A percentile compares a stretch with the other conserved stretches of the same genome.
Evolutionary conservation across 371 early-diverging fungal genomes (phyloP).

Genomic region (Actinomortierella wolfii): DNA sequence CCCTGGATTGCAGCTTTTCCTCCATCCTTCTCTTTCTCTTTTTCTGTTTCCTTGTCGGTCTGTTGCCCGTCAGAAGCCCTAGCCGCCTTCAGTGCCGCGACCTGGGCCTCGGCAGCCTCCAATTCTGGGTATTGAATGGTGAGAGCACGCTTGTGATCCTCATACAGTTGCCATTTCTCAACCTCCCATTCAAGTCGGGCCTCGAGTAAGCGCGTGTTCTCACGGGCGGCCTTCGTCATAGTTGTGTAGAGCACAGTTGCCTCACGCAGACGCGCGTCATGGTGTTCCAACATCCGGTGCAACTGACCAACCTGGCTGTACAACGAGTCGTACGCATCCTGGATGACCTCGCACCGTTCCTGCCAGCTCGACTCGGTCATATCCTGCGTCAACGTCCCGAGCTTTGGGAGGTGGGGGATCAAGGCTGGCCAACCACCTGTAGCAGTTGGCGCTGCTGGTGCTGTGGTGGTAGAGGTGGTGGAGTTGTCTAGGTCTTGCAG

Average conservation of each 20-base stretch:
- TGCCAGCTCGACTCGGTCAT: background rate
- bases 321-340: conserved; percentile 14
- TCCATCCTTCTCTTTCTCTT: too few relatives aligned
- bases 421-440: background rate
- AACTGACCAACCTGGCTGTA: background rate
- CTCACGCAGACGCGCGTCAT: conserved; percentile 14
- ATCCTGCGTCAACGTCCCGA: background rate
- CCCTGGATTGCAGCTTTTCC: too few relatives aligned
- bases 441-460: too few relatives aligned
- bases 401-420: background rate
- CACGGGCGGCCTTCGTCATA: conserved; percentile 9
- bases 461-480: too few relatives aligned
- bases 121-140: too few relatives aligned
- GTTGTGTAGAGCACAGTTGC: conserved; percentile 14
- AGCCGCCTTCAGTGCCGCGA: too few relatives aligned
- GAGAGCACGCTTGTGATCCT: background rate
- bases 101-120: too few relatives aligned
- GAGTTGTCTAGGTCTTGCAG: too few relatives aligned
- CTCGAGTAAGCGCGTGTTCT: conserved; percentile 30
- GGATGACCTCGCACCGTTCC: background rate
- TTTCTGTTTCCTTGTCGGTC: too few relatives aligned
- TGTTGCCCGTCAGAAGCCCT: too few relatives aligned
- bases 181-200: conserved; percentile 38
- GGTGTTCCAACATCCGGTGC: background rate
- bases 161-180: conserved; percentile 37